phyloP scores from a whole-genome alignment of 2,329 filamentous ascomycete genomes.

The Tolypocladium album region DNA sequence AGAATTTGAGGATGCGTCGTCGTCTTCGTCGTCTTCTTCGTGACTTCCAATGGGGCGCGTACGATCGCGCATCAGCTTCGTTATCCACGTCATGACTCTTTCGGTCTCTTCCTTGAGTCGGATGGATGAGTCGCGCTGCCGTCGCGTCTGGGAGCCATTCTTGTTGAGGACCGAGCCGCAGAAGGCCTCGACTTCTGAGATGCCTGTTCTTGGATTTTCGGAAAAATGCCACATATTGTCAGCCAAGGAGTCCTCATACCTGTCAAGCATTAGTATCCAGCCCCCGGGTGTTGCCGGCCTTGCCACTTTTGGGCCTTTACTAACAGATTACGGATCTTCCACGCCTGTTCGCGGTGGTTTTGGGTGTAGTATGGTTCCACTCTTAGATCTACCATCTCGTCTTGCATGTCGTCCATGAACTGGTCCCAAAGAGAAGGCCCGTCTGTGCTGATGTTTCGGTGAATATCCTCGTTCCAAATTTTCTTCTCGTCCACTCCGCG shows the following conservation, averaged over 20 bases:
- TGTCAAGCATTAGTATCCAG: constrained; percentile 9
- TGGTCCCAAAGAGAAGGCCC: constrained; percentile 32
- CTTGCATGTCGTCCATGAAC: constrained; percentile 18
- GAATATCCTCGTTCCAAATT: constrained; percentile 47
- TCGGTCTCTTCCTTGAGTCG: constrained; percentile 42
- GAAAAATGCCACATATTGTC: constrained; percentile 32
- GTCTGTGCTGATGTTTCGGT: constrained; percentile 11
- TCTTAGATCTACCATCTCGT: constrained; percentile 7
- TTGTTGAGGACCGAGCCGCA: constrained; percentile 45
- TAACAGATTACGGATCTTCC: constrained; percentile 35
- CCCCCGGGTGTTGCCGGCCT: too few species aligned
- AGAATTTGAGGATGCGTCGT: background rate
- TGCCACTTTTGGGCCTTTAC: constrained; percentile 12
- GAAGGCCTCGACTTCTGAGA: constrained; percentile 43
- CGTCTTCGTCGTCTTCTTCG: constrained; percentile 3
- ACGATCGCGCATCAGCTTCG: constrained; percentile 18
- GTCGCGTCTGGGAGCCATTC: constrained; percentile 33
- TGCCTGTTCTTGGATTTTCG: constrained; percentile 29
- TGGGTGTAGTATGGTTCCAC: constrained; percentile 18
- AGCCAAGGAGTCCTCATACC: constrained; percentile 34
- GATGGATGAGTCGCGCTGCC: constrained; percentile 39
- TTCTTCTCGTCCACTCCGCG: constrained; percentile 60
- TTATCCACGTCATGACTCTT: constrained; percentile 30
- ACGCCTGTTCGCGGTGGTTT: constrained; percentile 25
- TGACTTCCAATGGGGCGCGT: background rate